A percentile compares a stretch with the other conserved stretches of the same genome.
Evolutionary conservation across 2,329 filamentous ascomycete genomes (phyloP).

Genomic region (Echinosphaeria canescens): DNA sequence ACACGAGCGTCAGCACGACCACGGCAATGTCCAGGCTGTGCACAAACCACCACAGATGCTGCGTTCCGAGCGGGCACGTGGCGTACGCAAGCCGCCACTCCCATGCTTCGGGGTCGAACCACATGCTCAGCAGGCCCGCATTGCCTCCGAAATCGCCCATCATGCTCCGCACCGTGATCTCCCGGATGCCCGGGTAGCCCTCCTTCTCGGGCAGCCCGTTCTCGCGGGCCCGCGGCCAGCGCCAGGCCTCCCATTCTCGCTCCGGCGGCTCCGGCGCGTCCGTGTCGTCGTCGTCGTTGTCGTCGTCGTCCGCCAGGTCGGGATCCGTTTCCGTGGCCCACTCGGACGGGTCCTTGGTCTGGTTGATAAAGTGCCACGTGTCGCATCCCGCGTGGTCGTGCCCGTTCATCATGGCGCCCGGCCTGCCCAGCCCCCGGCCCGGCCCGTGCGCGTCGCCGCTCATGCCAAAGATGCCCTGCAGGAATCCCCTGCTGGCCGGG

Average conservation of each 20-base stretch:
- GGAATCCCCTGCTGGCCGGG: slow-evolving; percentile 49
- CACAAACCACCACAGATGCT: slow-evolving; percentile 88
- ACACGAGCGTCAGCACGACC: slow-evolving; percentile 8
- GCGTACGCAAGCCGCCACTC: slow-evolving; percentile 70
- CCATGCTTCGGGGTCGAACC: slow-evolving; percentile 56
- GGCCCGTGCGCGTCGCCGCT: slow-evolving; percentile 36
- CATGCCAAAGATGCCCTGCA: slow-evolving; percentile 70
- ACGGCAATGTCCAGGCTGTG: slow-evolving; percentile 48
- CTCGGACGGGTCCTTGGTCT: slow-evolving; percentile 9
- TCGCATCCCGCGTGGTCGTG: slow-evolving; percentile 95
- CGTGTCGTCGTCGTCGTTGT: no score
- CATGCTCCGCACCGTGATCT: slow-evolving; percentile 92
- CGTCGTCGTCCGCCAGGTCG: no score
- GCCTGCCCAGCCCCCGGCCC: slow-evolving; percentile 40
- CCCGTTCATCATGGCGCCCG: slow-evolving; percentile 69
- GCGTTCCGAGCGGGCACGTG: slow-evolving; percentile 59
- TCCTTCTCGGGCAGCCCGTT: slow-evolving; percentile 16
- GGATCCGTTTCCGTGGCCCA: no score
- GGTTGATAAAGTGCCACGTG: slow-evolving; percentile 62
- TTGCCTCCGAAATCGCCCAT: slow-evolving; percentile 96
- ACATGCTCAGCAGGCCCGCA: slow-evolving; percentile 67
- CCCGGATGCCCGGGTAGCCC: slow-evolving; percentile 44
- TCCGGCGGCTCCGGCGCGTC: slow-evolving; percentile 10
- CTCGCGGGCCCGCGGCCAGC: slow-evolving; percentile 21
- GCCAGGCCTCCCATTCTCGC: slow-evolving; percentile 24